These are phyloP conservation scores for Colletotrichum camelliae DNA, from an alignment of 2,329 filamentous ascomycete species.

Conservation along the genomic window DNA sequence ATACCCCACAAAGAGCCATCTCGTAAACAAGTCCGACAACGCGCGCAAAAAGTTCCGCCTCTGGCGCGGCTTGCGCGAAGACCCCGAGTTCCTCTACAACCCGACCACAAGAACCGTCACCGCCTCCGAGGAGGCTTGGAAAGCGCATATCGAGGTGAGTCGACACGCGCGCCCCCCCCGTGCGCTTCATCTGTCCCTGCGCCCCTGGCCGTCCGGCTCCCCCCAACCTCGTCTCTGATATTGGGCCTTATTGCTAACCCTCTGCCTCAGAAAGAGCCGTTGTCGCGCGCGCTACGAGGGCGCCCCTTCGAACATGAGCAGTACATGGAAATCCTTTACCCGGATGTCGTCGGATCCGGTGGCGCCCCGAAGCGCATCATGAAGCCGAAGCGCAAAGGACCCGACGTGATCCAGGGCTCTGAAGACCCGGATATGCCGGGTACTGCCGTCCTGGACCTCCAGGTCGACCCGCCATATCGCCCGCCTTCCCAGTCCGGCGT, in stretches of 20 bases:
- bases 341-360: conserved; percentile 64
- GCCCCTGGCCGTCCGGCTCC: background rate
- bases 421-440: conserved; percentile 56
- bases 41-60: conserved; percentile 67
- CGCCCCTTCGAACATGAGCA: conserved; percentile 66
- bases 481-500: conserved; percentile 24
- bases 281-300: conserved; percentile 61
- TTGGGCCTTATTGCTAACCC: conserved; percentile 22
- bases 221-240: background rate
- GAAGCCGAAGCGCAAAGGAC: conserved; percentile 56
- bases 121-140: conserved; percentile 63
- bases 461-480: conserved; percentile 36
- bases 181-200: background rate
- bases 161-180: background rate
- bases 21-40: conserved; percentile 70
- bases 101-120: conserved; percentile 54
- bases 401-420: conserved; percentile 46
- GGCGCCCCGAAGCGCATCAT: conserved; percentile 65
- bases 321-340: conserved; percentile 65
- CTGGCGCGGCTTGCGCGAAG: conserved; percentile 63
- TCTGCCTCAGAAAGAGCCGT: conserved; percentile 55
- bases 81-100: conserved; percentile 63
- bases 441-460: conserved; percentile 50
- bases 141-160: conserved; percentile 61
- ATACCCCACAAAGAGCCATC: conserved; percentile 64